phyloP scores from a whole-genome alignment of 2,329 filamentous ascomycete species.

The Rutstroemia sp. region DNA sequence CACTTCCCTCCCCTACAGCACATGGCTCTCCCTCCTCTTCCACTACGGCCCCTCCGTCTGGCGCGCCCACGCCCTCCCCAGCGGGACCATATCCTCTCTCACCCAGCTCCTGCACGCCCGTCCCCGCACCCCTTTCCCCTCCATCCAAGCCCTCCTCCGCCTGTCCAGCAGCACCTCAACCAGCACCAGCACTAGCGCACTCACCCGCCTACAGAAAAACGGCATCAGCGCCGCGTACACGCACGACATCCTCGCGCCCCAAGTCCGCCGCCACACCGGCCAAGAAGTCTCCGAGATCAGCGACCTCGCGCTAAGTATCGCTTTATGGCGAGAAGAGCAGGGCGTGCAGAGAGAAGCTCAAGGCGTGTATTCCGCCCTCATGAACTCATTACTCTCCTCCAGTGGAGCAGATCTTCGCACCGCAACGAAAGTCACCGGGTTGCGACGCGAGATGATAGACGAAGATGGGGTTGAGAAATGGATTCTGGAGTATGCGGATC shows the following conservation, averaged over 20 bases:
- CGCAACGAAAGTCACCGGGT: background rate
- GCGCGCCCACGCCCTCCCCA: background rate
- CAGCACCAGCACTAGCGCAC: background rate
- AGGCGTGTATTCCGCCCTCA: background rate
- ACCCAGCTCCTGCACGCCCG: background rate
- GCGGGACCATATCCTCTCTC: background rate
- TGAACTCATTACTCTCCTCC: background rate
- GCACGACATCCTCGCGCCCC: background rate
- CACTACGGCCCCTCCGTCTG: background rate
- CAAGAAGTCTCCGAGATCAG: background rate
- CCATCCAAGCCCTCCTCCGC: background rate
- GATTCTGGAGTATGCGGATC: background rate
- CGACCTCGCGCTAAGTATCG: slow-evolving; percentile 2
- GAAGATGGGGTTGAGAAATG: background rate
- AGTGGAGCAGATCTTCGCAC: background rate
- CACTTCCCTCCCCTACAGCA: background rate
- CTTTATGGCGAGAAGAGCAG: background rate
- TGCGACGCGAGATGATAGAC: background rate
- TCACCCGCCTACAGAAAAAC: background rate
- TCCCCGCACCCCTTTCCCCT: background rate
- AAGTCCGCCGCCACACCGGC: slow-evolving; percentile 1
- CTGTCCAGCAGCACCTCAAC: background rate
- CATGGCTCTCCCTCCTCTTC: background rate
- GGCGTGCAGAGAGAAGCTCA: background rate
- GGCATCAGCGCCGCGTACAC: background rate